Base-by-base conservation (phyloP, 169 alveolate genomes). In the Hepatocystis sp. region DNA sequence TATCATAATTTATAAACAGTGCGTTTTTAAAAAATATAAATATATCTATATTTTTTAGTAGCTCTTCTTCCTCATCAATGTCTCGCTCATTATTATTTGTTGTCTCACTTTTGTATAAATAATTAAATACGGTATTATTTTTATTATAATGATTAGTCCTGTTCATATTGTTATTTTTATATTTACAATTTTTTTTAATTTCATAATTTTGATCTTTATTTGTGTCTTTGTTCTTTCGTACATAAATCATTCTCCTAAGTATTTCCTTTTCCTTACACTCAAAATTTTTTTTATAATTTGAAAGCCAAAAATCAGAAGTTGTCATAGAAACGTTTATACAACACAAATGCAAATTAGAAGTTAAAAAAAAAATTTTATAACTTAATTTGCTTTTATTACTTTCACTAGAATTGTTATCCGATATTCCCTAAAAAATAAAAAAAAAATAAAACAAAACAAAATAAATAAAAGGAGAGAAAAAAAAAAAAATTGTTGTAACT, bases 1-100 rank as follows among this genome's bases (percentile, higher is more conserved):
- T 65, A 17, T 71, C 86, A 58, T 71, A 71, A 58, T 71, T 71
- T 17, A 71, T 71, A 51, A 71, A 71, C 17, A 56, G 78, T n/a
- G 44, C 49, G 28, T 71, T 64, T 56, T 42, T 71, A 58, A 71
- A 71, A 51, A 56, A 71, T 27, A 71, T 56, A 42, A 71, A 42
- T 42, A 71, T 51, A 36, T 71, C 86, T 1, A 55, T 17, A n/a
- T 71, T 28, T 25, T 71, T 71, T 17, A 23, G 36, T n/a, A 8
- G 19, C 23, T 27, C 2, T 21, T 19, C 65, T 10, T 40, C 65
- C 4, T 71, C 7, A 17, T 30, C 8, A n/a, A 17, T 4, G 17
- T 15, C 40, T 25, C n/a, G 17, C 27, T 19, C 61, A 4, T 71
- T 64, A 19, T n/a, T 21, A 63, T 58, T 36, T 23, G 13, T 71